Conservation (phyloP, 2,329 filamentous ascomycete genomes). For the Cordyceps militaris region DNA sequence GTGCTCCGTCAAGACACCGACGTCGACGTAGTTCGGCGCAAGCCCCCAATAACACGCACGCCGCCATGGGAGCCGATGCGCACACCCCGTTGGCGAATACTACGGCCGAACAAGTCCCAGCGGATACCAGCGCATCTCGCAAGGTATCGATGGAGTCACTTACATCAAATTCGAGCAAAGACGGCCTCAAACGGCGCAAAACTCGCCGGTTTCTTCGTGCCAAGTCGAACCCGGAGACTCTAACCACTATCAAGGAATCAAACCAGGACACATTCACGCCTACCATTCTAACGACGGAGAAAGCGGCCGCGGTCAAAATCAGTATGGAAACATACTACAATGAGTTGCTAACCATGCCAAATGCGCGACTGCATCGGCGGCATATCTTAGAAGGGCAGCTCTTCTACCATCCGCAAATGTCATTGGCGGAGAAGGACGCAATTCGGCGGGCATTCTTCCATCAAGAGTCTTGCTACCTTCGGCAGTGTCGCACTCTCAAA, state of each 20-base stretch:
- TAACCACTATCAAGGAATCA: constrained; percentile 31
- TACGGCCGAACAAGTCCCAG: background rate
- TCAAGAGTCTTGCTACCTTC: constrained; percentile 67
- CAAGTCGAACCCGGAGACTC: constrained; percentile 29
- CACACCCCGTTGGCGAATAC: background rate
- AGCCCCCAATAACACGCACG: constrained; percentile 14
- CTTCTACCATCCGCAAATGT: constrained; percentile 44
- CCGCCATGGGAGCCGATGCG: constrained; percentile 1
- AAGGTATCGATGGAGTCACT: constrained; percentile 3
- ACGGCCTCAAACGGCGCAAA: background rate
- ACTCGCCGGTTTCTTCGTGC: constrained; percentile 19
- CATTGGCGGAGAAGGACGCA: constrained; percentile 46
- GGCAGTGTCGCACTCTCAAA: constrained; percentile 65
- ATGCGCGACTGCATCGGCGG: constrained; percentile 23
- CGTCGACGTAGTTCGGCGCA: constrained; percentile 22
- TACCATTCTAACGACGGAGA: constrained; percentile 60
- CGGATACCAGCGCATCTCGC: background rate
- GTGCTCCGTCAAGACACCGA: constrained; percentile 15
- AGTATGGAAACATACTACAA: constrained; percentile 83
- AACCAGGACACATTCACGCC: constrained; percentile 22
- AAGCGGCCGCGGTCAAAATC: constrained; percentile 71
- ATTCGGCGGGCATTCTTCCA: constrained; percentile 52
- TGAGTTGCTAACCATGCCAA: constrained; percentile 48
- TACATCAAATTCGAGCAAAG: constrained; percentile 1
- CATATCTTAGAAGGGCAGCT: constrained; percentile 43